Evolutionary conservation across 2,329 filamentous ascomycete species (phyloP), one percentile per base, ranked within the genome.

Genomic region (Colletotrichum tabaci): DNA sequence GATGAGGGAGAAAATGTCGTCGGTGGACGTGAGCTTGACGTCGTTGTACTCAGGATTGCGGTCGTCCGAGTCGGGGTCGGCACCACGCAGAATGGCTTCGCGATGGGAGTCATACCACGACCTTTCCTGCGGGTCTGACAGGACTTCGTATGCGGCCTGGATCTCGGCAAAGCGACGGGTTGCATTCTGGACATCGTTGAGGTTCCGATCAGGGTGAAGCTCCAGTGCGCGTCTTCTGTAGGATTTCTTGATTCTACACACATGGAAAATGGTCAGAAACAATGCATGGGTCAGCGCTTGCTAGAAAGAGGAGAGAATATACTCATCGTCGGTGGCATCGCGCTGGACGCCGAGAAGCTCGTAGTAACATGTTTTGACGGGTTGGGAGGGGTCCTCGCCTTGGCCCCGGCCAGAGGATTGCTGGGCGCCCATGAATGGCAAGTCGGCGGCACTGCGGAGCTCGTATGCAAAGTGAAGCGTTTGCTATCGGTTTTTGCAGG

Each of bases 81-180:
- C 87, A 49, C 92, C 92, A 40, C 89, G 88, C 73, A 98, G 84
- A 73, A 98, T 97, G 61, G 93, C 91, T 76, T 95, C 92, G 72
- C 94, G 92, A 79, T 99, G 96, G 3, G 95, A 95, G 82, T 99
- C 96, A 84, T 99, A 99, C 96, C 96, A 99, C 42, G 95, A 93
- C 76, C 96, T 91, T 81, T 99, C 96, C 80, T 99, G 96, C 13
- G 95, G 91, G 80, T 99, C 96, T 2, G 95, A 97, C 1, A 99
- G 89, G n/a, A 99, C 90, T 81, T 98, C 94, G 80, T 99, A 97
- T 57, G 96, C 96, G 46, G 95, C 89, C 81, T 98, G 96, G 38
- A 98, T 88, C 79, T 98, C 95, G 61, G 96, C 95, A 80, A 99
- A 99, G 63, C 92, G 90, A 75, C 87, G 89, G 1, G 96, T 99